phyloP scores from a whole-genome alignment of 306 rosid genomes.

The Sicyos edulis region DNA sequence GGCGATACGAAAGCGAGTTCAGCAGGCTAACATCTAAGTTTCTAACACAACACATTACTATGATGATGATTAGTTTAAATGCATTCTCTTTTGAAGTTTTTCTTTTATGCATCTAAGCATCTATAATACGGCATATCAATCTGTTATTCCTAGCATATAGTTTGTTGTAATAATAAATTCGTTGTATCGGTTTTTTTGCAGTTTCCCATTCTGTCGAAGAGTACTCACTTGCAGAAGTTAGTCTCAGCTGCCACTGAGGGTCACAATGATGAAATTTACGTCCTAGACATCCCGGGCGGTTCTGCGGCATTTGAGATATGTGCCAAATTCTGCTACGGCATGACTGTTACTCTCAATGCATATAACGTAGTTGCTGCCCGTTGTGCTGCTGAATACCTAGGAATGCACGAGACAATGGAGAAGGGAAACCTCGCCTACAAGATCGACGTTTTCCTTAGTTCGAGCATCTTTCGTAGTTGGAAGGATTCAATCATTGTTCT shows the following conservation, averaged over 20 bases:
- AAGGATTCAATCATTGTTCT: conserved; percentile 95
- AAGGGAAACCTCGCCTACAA: conserved; percentile 93
- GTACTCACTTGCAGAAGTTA: conserved; percentile 68
- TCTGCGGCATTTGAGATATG: conserved; percentile 82
- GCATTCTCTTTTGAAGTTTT: not conserved
- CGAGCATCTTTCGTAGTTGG: conserved; percentile 94
- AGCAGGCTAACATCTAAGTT: not conserved
- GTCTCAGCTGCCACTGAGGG: conserved; percentile 51
- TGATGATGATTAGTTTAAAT: not conserved
- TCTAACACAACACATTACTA: not conserved
- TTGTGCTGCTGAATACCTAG: conserved; percentile 90
- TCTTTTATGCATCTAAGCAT: not conserved
- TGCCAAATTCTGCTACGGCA: too few relatives aligned
- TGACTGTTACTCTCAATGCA: conserved; percentile 90
- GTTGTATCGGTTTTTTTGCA: conserved; percentile 28
- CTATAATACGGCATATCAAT: conserved; percentile 22
- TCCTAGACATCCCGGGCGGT: conserved; percentile 87
- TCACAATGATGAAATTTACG: conserved; percentile 48
- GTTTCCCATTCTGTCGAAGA: conserved; percentile 97
- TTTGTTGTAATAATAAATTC: conserved; percentile 25
- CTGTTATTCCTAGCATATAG: not conserved
- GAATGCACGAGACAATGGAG: conserved; percentile 77
- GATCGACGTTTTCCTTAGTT: conserved; percentile 83
- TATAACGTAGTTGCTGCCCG: conserved; percentile 69
- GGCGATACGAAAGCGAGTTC: not conserved